Base-by-base conservation (phyloP, 2,329 filamentous ascomycete species). In the Sphaerulina musiva region DNA sequence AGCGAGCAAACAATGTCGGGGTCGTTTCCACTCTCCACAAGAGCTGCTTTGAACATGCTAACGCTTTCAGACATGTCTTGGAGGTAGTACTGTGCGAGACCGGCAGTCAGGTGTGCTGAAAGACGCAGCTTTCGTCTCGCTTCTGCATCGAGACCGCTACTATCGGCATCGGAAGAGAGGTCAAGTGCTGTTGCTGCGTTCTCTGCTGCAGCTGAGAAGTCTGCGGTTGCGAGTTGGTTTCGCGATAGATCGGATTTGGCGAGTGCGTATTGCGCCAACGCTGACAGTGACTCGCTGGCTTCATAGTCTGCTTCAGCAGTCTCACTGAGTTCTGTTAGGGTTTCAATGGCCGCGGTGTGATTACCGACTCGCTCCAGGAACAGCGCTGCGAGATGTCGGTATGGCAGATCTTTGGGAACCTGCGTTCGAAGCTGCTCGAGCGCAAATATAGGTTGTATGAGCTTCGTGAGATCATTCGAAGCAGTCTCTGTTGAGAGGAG, bases 401-500 rank as follows among this genome's bases (percentile, higher is more conserved):
- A 88, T 0, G 83, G 77, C 31, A 91, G 70, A 55, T 93, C 85
- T 42, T 81, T 78, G 0, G 89, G 86, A 17, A 78, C 76, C 62
- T 95, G 83, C 6, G 79, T 79, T 53, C 82, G 81, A 2, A 96
- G 76, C 69, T 98, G 93, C 50, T 86, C 83, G 0, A 97, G 81
- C 0, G 89, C 91, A 65, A 97, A 95, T 17, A 96, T 79, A 0
- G 93, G 91, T 59, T 92, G 88, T 20, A 96, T 83, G 5, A 96
- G 78, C 51, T 77, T 73, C 10, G 75, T 68, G 74, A 86, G 58
- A 73, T 82, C 64, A 78, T 77, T 70, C 1, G 73, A 72, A 5
- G 70, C 64, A 10, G 76, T 67, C 1, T 81, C 73, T 1, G 80
- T 79, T 1, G 80, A 76, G 11, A 89, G 69, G 6, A 95, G 76